phyloP scores from a whole-genome alignment of 208 protist genomes.

The Strigomonas culicis region DNA sequence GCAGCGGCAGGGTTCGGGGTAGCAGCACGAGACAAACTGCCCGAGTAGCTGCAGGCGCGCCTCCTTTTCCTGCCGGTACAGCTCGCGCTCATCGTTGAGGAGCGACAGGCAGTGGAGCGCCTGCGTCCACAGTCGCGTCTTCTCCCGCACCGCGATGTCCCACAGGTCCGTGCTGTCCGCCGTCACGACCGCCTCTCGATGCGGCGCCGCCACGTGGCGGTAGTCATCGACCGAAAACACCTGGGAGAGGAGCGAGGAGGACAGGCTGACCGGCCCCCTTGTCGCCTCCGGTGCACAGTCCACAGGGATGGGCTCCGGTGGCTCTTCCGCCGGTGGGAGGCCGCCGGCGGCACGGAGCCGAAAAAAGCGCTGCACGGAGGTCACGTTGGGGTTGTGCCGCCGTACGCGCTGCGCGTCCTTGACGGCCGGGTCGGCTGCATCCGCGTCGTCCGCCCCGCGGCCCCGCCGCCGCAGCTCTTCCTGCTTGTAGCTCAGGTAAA shows the following conservation, averaged over 20 bases:
- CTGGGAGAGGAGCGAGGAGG: too few relatives aligned
- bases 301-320: too few relatives aligned
- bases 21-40: conserved; percentile 46
- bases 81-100: background rate
- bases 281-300: too few relatives aligned
- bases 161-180: too few relatives aligned
- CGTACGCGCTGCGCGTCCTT: conserved; percentile 10
- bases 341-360: too few relatives aligned
- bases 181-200: too few relatives aligned
- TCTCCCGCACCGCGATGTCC: background rate
- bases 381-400: background rate
- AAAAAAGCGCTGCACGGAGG: background rate
- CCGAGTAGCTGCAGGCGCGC: conserved; percentile 28
- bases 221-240: too few relatives aligned
- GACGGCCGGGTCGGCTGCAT: background rate
- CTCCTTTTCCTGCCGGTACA: conserved; percentile 19
- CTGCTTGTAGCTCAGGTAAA: background rate
- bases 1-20: conserved; percentile 37
- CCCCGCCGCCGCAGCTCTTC: too few relatives aligned
- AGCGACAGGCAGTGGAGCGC: background rate
- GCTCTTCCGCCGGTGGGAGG: too few relatives aligned
- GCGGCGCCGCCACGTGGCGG: too few relatives aligned
- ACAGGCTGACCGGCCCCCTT: too few relatives aligned
- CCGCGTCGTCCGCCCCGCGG: too few relatives aligned
- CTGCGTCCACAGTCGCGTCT: background rate